phyloP scores from a whole-genome alignment of 306 rosid species.

The Pachyrhizus erosus region DNA sequence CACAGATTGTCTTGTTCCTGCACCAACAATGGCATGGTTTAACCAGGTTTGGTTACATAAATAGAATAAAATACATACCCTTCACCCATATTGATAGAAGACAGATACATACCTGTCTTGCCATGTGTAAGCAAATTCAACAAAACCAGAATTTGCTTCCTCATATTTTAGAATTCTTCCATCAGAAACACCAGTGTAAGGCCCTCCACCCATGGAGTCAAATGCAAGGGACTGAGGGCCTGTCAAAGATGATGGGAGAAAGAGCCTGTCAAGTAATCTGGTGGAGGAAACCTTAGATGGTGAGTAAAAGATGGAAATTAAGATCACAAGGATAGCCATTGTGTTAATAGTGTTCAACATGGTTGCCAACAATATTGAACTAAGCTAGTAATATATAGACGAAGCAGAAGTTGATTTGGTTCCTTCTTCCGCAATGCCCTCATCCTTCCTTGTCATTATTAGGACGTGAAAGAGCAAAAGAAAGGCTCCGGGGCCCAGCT shows the following conservation, averaged over 20 bases:
- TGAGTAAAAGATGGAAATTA: no score
- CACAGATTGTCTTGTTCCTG: conserved; percentile 34
- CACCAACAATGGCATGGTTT: conserved; percentile 27
- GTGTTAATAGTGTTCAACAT: no score
- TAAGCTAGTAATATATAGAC: no score
- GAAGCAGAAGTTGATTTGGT: no score
- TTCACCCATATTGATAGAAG: neutral
- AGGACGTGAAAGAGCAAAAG: no score
- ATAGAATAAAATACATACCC: neutral
- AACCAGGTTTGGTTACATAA: neutral
- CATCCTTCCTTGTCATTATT: no score
- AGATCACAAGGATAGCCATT: no score
- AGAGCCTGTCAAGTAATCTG: conserved; percentile 28
- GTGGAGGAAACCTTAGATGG: neutral
- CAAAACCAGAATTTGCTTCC: neutral
- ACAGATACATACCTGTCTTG: conserved; percentile 43
- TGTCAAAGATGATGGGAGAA: conserved; percentile 41
- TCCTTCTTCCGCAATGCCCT: no score
- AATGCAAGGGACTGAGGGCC: conserved; percentile 51
- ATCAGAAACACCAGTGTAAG: conserved; percentile 47
- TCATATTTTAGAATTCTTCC: conserved; percentile 50
- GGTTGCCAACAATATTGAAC: no score
- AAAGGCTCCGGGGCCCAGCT: no score
- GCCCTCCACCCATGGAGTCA: conserved; percentile 33
- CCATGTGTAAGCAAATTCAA: conserved; percentile 37